phyloP scores from a whole-genome alignment of 768 basidiomycete genomes.

The Termitomyces bulborhizus region DNA sequence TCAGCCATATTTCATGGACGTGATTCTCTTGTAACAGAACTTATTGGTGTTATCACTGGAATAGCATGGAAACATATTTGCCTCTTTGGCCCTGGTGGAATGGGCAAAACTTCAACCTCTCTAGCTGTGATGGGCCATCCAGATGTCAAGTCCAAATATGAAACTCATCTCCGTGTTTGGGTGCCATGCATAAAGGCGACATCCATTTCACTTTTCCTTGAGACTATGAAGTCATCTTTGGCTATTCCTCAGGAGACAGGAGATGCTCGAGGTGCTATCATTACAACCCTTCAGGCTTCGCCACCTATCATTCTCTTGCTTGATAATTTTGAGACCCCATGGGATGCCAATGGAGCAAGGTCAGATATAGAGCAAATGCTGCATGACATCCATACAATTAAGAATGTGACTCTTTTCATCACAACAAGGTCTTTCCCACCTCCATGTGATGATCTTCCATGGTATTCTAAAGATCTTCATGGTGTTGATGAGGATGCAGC shows the following conservation, averaged over 20 bases:
- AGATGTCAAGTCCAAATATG: constrained; percentile 17
- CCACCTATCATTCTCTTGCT: not conserved
- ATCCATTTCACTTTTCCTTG: constrained; percentile 16
- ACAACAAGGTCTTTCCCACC: constrained; percentile 14
- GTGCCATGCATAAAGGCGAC: constrained; percentile 20
- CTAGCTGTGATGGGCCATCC: constrained; percentile 24
- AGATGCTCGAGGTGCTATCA: constrained; percentile 15
- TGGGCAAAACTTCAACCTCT: constrained; percentile 27
- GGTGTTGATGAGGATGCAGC: constrained; percentile 16
- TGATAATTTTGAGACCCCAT: not conserved
- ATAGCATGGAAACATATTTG: constrained; percentile 10
- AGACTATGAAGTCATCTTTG: constrained; percentile 17
- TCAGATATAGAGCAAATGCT: not conserved
- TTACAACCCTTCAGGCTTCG: constrained; percentile 13
- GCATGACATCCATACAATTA: not conserved
- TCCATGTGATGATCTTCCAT: constrained; percentile 21
- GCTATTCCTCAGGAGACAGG: constrained; percentile 13
- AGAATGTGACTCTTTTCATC: not conserved
- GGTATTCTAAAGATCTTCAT: constrained; percentile 11
- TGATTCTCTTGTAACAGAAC: not conserved
- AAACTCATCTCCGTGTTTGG: constrained; percentile 19
- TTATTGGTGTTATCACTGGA: constrained; percentile 6
- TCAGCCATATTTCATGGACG: constrained; percentile 17
- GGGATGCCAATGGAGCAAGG: not conserved
- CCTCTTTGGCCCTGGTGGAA: constrained; percentile 28